Base-by-base conservation (phyloP, 2,329 filamentous ascomycete species). In the Lecanoromycetidae sp. region DNA sequence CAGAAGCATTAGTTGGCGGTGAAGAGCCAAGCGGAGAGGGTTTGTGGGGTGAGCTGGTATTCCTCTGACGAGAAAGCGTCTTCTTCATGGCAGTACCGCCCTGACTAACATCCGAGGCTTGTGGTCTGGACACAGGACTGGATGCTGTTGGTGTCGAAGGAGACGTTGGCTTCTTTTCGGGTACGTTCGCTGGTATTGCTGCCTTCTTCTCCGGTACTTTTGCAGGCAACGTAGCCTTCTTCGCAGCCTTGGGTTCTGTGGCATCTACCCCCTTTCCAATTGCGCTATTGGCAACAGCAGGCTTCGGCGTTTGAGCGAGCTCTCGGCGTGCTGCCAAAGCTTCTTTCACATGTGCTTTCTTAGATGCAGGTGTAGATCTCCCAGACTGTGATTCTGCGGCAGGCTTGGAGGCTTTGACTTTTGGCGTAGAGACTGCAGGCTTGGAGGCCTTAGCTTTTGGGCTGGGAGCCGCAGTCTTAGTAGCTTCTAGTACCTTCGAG, bases 21-120 rank as follows among this genome's bases (percentile, higher is more conserved):
- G 77, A 79, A 5, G 74, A 75, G 8, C 73, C 76, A 9, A 80
- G 69, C 10, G 76, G 76, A 13, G 77, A 80, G 2, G 76, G 76
- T 44, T 79, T 79, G 57, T 71, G 74, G 1, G 77, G 75, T 34
- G 74, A 76, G 50, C 67, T 77, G 19, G 63, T 66, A 41, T 55
- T 62, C 42, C 57, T 26, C 57, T 55, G 36, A 55, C 52, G 33
- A 50, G 52, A 54, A 54, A 51, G 12, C 54, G 54, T 7, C 50
- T 49, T 47, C 43, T 44, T 37, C 39, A 46, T 36, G 29, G 48
- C 30, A 44, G 38, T 39, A 34, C 54, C 33, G 41, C 40, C 49
- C 52, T 54, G 45, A 46, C 43, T 50, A 23, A 51, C 37, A 40
- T 55, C 54, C 22, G 57, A 48, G 22, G 41, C 34, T 19, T 49